Percentiles rank a stretch among this genome's conserved stretches.
Conservation (phyloP, 768 basidiomycete species). For the Pulveroboletus sp. region DNA sequence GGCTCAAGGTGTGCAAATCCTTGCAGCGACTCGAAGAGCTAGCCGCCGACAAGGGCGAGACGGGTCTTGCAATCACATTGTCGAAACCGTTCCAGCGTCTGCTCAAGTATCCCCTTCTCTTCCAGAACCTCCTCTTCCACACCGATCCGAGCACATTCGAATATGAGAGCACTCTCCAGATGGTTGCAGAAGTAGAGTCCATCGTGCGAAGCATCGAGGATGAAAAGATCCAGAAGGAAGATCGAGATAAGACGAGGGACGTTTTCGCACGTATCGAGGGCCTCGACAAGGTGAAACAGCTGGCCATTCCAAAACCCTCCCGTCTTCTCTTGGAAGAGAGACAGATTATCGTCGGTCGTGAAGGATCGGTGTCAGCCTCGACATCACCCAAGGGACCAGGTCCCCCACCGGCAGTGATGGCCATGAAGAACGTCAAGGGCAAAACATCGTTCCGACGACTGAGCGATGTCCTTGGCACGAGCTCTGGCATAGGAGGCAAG, state of each 20-base stretch:
- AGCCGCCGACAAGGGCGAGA: conserved; percentile 87
- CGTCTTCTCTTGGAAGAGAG: conserved; percentile 85
- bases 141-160: conserved; percentile 97
- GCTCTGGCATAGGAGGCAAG: conserved; percentile 59
- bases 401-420: conserved; percentile 35
- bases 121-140: conserved; percentile 95
- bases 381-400: conserved; percentile 28
- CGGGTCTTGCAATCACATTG: conserved; percentile 89
- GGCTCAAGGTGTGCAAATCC: conserved; percentile 73
- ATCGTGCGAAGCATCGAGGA: conserved; percentile 98
- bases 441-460: conserved; percentile 88
- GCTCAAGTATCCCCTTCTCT: conserved; percentile 94
- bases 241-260: conserved; percentile 92
- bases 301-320: conserved; percentile 88
- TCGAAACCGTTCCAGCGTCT: conserved; percentile 97
- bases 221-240: conserved; percentile 96
- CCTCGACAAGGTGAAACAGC: conserved; percentile 87
- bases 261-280: conserved; percentile 96
- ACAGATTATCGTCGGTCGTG: conserved; percentile 41
- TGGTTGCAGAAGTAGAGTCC: conserved; percentile 96
- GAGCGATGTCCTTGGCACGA: conserved; percentile 77
- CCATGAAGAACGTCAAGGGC: conserved; percentile 62
- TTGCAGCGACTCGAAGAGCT: conserved; percentile 75
- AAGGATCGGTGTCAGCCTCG: conserved; percentile 17
- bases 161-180: conserved; percentile 92